phyloP scores from a whole-genome alignment of 345 rosid genomes.

The Corchorus olitorius region DNA sequence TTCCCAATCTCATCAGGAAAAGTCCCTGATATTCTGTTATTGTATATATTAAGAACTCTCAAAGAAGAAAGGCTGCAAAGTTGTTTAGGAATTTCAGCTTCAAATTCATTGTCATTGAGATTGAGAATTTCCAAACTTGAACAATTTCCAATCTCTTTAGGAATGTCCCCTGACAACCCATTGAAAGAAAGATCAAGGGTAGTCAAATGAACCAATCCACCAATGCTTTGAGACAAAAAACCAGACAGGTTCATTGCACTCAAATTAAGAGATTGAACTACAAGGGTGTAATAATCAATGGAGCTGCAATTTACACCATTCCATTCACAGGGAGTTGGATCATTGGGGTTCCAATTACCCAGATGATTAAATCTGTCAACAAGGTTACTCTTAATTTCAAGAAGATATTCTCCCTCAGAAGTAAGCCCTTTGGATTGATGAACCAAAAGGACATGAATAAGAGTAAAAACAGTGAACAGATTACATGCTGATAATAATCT shows the following conservation, averaged over 20 bases:
- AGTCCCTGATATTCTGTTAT: slow-evolving; percentile 77
- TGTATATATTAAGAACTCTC: slow-evolving; percentile 57
- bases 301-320: slow-evolving; percentile 63
- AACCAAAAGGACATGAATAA: slow-evolving; percentile 37
- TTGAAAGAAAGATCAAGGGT: slow-evolving; percentile 74
- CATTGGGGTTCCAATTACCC: slow-evolving; percentile 62
- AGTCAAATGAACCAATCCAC: slow-evolving; percentile 63
- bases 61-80: slow-evolving; percentile 52
- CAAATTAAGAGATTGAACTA: slow-evolving; percentile 58
- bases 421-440: slow-evolving; percentile 53
- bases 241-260: slow-evolving; percentile 70
- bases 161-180: slow-evolving; percentile 54
- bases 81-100: slow-evolving; percentile 59
- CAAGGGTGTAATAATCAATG: slow-evolving; percentile 36
- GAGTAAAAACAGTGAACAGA: slow-evolving; percentile 20
- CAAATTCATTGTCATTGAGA: slow-evolving; percentile 65
- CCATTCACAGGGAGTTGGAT: slow-evolving; percentile 85
- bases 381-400: slow-evolving; percentile 57
- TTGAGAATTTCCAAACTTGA: slow-evolving; percentile 52
- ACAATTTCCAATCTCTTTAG: slow-evolving; percentile 64
- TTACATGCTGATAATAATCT: slow-evolving; percentile 28
- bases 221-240: slow-evolving; percentile 67
- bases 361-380: slow-evolving; percentile 48
- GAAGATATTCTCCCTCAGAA: slow-evolving; percentile 67
- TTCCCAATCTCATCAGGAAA: slow-evolving; percentile 69